phyloP scores from a whole-genome alignment of 371 early-diverging fungal genomes.

The Mucor mucedo region DNA sequence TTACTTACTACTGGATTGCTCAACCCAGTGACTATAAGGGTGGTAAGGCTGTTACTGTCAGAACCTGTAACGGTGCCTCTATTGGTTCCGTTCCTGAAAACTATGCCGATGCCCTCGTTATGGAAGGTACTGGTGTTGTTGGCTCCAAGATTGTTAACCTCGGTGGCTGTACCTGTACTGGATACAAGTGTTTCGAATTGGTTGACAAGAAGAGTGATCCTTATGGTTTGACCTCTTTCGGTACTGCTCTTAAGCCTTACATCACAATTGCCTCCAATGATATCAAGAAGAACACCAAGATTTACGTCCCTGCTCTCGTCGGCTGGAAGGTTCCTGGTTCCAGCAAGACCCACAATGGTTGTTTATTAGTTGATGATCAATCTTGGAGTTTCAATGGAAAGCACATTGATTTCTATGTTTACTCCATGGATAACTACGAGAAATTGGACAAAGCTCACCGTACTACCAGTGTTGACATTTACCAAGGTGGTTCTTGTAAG shows the following conservation, averaged over 20 bases:
- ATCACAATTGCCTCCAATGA: conserved; percentile 51
- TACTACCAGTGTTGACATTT: conserved; percentile 46
- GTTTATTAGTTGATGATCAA: conserved; percentile 55
- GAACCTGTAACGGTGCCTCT: conserved; percentile 50
- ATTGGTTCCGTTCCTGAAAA: conserved; percentile 47
- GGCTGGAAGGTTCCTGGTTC: conserved; percentile 53
- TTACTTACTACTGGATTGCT: conserved; percentile 62
- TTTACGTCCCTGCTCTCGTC: conserved; percentile 49
- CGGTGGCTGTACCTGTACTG: conserved; percentile 49
- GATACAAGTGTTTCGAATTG: conserved; percentile 53
- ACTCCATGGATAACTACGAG: conserved; percentile 41
- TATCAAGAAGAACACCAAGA: conserved; percentile 56
- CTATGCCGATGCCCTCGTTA: conserved; percentile 54
- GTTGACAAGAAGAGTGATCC: conserved; percentile 47
- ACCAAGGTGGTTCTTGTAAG: conserved; percentile 56
- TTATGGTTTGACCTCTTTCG: conserved; percentile 53
- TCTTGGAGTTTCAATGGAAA: conserved; percentile 54
- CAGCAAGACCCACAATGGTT: conserved; percentile 54
- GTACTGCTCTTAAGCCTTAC: conserved; percentile 51
- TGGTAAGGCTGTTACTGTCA: conserved; percentile 42
- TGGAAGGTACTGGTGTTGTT: conserved; percentile 59
- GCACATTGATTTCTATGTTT: conserved; percentile 55
- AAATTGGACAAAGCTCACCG: conserved; percentile 37
- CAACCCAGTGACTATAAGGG: conserved; percentile 39
- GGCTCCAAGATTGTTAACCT: conserved; percentile 56